Conservation (phyloP, 495 filamentous ascomycete genomes). For the Neurospora intermedia region DNA sequence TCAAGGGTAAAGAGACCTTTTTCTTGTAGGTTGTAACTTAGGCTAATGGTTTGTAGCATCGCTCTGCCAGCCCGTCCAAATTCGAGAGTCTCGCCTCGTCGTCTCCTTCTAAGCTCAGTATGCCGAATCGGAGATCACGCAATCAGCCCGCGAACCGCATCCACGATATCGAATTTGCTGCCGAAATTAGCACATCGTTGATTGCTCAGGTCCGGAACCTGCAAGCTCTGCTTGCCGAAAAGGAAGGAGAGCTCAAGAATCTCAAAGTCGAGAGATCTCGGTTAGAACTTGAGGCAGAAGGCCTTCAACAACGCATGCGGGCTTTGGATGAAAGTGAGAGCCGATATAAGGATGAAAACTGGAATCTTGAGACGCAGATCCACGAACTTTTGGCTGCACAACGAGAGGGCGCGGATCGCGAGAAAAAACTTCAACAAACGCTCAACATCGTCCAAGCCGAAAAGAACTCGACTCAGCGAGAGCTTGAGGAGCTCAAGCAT, state of each 20-base stretch:
- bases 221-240: slow-evolving; percentile 70
- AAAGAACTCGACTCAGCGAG: slow-evolving; percentile 64
- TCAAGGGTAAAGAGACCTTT: slow-evolving; percentile 35
- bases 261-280: slow-evolving; percentile 61
- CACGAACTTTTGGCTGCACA: slow-evolving; percentile 64
- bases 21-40: neutral
- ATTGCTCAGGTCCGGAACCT: slow-evolving; percentile 82
- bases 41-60: slow-evolving; percentile 34
- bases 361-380: slow-evolving; percentile 82
- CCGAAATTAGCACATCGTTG: slow-evolving; percentile 86
- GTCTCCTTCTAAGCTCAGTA: slow-evolving; percentile 82
- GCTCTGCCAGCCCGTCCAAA: slow-evolving; percentile 62
- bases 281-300: slow-evolving; percentile 72
- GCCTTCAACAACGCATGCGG: slow-evolving; percentile 65
- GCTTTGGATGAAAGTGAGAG: slow-evolving; percentile 85
- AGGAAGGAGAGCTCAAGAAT: slow-evolving; percentile 73
- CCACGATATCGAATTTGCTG: slow-evolving; percentile 91
- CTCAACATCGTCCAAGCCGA: slow-evolving; percentile 60
- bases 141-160: slow-evolving; percentile 80
- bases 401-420: slow-evolving; percentile 64
- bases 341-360: slow-evolving; percentile 95
- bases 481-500: slow-evolving; percentile 80
- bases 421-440: slow-evolving; percentile 64
- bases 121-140: slow-evolving; percentile 72
- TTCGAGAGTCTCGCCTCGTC: slow-evolving; percentile 75